Base-by-base conservation (phyloP, 169 alveolate genomes). In the Cyclospora cayetanensis region DNA sequence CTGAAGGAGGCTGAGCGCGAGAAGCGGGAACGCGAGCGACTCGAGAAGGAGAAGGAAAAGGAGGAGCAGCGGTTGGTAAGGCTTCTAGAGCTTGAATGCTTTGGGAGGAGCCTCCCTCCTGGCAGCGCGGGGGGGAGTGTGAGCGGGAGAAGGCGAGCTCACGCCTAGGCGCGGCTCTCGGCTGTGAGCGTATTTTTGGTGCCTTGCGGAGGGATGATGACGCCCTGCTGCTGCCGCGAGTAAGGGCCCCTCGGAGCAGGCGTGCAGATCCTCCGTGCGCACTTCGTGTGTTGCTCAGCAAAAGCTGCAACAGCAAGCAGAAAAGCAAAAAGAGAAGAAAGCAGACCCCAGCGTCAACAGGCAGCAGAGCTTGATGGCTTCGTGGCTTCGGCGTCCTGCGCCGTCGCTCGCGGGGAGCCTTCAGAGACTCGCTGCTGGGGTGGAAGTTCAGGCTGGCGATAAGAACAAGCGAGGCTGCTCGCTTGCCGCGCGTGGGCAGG, bases 271-370 rank as follows among this genome's bases (percentile, higher is more conserved):
- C n/a, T n/a, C n/a, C n/a, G n/a, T n/a, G n/a, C n/a, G n/a, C n/a
- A n/a, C n/a, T n/a, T n/a, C n/a, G n/a, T n/a, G n/a, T n/a, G n/a
- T n/a, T n/a, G n/a, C n/a, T n/a, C 83, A 70, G 83, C 83, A 70
- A 39, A 34, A 39, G 83, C 83, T 35, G 53, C 46, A 70, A 53
- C 83, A 70, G 83, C 83, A 70, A 20, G 83, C 83, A 35, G 83
- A 70, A 53, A 70, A 70, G 83, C 83, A 70, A 37, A 70, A 70
- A 35, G 53, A 15, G 53, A 70, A 70, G 27, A 70, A 70, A 53
- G 31, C 83, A 35, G 83, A 70, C 83, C 83, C 83, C n/a, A 70
- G 83, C 1, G 83, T 70, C 11, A 70, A 70, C 83, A 29, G 83
- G 53, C 83, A 70, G 83, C 83, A 70, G 83, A 70, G 83, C 29